Evolutionary conservation across 805 yeast genomes (phyloP).

Genomic region (Millerozyma acaciae): DNA sequence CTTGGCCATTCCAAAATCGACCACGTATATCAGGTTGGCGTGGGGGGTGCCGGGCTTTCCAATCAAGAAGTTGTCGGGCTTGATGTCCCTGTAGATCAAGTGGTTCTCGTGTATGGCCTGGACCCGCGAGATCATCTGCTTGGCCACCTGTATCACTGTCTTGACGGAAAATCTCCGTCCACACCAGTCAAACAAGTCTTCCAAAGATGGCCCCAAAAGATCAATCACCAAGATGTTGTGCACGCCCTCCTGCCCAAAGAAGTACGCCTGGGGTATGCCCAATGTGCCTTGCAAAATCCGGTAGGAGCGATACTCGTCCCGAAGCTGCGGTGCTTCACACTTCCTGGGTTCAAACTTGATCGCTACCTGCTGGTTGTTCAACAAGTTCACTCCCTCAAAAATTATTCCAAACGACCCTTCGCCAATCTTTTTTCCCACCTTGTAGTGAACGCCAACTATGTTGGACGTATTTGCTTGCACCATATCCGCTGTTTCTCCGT

Average conservation of each 20-base stretch:
- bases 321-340: slow-evolving; percentile 93
- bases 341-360: slow-evolving; percentile 96
- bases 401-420: slow-evolving; percentile 98
- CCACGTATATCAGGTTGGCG: slow-evolving; percentile 81
- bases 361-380: slow-evolving; percentile 91
- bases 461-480: slow-evolving; percentile 46
- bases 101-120: slow-evolving; percentile 86
- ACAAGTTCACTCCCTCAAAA: slow-evolving; percentile 90
- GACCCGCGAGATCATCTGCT: slow-evolving; percentile 87
- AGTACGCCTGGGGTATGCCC: slow-evolving; percentile 96
- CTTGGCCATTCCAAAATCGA: slow-evolving; percentile 99
- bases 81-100: slow-evolving; percentile 92
- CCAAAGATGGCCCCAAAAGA: slow-evolving; percentile 90
- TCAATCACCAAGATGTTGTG: slow-evolving; percentile 95
- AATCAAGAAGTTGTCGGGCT: slow-evolving; percentile 93
- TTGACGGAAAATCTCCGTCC: slow-evolving; percentile 83
- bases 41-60: slow-evolving; percentile 84
- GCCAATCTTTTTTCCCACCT: slow-evolving; percentile 95
- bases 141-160: slow-evolving; percentile 90
- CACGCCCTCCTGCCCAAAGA: slow-evolving; percentile 96
- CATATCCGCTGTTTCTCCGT: slow-evolving; percentile 14
- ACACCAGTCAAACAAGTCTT: slow-evolving; percentile 98
- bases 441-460: slow-evolving; percentile 91
- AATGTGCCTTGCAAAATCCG: slow-evolving; percentile 74
- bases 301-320: slow-evolving; percentile 96